Conservation (phyloP, 2,329 filamentous ascomycete species). For the Verruconis gallopava region DNA sequence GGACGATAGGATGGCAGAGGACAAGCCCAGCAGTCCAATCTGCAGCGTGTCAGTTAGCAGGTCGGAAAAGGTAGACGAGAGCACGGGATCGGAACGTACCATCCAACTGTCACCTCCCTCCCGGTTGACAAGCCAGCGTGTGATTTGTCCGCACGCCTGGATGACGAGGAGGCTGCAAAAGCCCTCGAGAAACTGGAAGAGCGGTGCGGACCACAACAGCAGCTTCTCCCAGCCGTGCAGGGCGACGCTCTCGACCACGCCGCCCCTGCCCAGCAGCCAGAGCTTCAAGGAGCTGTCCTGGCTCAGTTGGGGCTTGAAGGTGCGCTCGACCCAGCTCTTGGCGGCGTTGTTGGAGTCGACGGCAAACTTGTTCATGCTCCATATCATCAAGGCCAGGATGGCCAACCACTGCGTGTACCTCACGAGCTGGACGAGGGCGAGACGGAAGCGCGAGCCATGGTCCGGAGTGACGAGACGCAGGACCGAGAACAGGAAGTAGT, state of each 20-base stretch:
- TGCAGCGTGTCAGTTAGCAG: constrained; percentile 32
- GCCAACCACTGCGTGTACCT: constrained; percentile 74
- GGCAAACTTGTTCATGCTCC: constrained; percentile 90
- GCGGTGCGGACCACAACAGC: constrained; percentile 77
- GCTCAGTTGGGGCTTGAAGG: constrained; percentile 50
- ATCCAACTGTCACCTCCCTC: constrained; percentile 94
- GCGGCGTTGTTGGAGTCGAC: constrained; percentile 59
- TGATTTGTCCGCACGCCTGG: constrained; percentile 87
- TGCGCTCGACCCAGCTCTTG: constrained; percentile 67
- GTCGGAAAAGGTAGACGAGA: no score
- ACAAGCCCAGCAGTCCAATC: constrained; percentile 79
- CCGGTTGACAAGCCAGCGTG: constrained; percentile 85
- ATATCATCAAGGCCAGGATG: constrained; percentile 77
- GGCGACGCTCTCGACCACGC: constrained; percentile 64
- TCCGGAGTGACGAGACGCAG: constrained; percentile 73
- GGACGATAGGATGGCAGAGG: constrained; percentile 83
- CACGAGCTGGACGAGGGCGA: constrained; percentile 54
- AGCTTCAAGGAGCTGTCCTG: constrained; percentile 56
- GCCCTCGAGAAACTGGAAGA: constrained; percentile 89
- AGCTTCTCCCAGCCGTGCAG: constrained; percentile 83
- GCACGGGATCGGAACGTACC: constrained; percentile 40
- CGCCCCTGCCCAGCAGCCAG: constrained; percentile 80
- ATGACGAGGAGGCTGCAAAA: constrained; percentile 96
- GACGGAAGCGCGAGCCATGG: constrained; percentile 60
- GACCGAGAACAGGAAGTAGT: constrained; percentile 80